Base-by-base conservation (phyloP, 176 grass and related monocot genomes). In the Elaeis guineensis region DNA sequence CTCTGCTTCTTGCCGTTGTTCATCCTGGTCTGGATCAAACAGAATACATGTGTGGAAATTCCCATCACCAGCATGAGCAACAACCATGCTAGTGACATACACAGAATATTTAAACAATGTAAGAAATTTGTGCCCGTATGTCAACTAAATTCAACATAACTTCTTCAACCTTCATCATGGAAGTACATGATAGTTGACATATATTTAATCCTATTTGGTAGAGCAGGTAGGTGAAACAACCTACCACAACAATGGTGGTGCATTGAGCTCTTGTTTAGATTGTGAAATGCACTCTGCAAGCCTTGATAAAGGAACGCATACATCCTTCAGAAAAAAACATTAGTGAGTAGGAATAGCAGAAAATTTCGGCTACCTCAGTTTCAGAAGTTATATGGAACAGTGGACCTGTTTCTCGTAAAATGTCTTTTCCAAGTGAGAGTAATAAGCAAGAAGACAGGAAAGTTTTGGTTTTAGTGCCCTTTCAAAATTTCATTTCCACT, bases 1-100 rank as follows among this genome's bases (percentile, higher is more conserved):
- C 73, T 91, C 87, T 51, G 87, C 93, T 83, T 98, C 93, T 70
- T 65, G 62, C 22, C 25, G 71, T 73, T 98, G 70, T 19, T 89
- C 87, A 54, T 89, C 93, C 55, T 83, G 48, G 8, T 50, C 82
- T 49, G 87, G 84, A 58, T 98, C 93, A 75, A 98, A 98, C 63
- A 98, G 67, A 78, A 98, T 98, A 70, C 85, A 71, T 49, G 93
- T 89, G 79, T 98, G 93, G 73, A 98, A 98, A 60, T 98, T 98
- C 58, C 93, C 93, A 64, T 98, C 93, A 68, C 87, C 93, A 53
- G 93, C 93, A 81, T 98, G 93, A 70, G 84, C 84, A 25, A 98
- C 80, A 56, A 98, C 84, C 81, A 80, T 51, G 61, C 93, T 97
- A 74, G 24, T 49, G 67, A 57, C 58, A 62, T 62, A 57, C 8